Evolutionary conservation across 1,284 basidiomycete genomes (phyloP).

Genomic region (Moesziomyces sp.): DNA sequence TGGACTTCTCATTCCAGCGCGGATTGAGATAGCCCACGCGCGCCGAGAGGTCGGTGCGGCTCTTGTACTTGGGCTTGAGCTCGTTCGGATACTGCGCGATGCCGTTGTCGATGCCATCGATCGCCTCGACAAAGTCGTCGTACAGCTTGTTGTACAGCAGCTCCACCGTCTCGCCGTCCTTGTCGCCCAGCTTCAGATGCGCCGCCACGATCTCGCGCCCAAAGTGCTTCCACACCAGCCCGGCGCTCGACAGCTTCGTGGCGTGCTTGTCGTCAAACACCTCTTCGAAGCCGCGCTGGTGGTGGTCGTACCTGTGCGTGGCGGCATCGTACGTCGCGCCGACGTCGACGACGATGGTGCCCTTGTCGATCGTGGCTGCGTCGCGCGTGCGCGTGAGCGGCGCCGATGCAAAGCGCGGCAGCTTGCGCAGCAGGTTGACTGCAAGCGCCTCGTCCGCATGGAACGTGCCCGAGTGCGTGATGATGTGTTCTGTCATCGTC

Average conservation of each 20-base stretch:
- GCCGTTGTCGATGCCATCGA: conserved; percentile 85
- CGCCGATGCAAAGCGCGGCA: conserved; percentile 76
- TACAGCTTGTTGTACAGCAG: conserved; percentile 90
- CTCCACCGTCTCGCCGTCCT: conserved; percentile 76
- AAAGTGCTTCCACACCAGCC: conserved; percentile 84
- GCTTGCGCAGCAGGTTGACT: conserved; percentile 87
- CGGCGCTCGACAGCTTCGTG: conserved; percentile 92
- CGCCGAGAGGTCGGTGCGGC: conserved; percentile 62
- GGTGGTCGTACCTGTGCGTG: conserved; percentile 88
- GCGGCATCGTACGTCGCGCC: conserved; percentile 88
- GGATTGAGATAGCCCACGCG: conserved; percentile 63
- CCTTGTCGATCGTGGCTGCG: conserved; percentile 79
- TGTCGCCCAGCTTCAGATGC: conserved; percentile 71
- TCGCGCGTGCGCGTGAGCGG: conserved; percentile 75
- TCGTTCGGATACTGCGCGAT: conserved; percentile 59
- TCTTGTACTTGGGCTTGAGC: conserved; percentile 60
- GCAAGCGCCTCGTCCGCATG: conserved; percentile 96
- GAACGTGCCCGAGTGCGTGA: conserved; percentile 92
- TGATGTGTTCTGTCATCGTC: conserved; percentile 52
- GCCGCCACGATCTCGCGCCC: conserved; percentile 86
- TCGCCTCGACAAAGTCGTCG: conserved; percentile 89
- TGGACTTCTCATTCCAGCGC: conserved; percentile 61
- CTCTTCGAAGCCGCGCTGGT: conserved; percentile 91
- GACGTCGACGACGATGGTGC: conserved; percentile 97
- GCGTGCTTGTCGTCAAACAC: conserved; percentile 82